Base-by-base conservation (phyloP, 345 rosid genomes). In the Populus davidiana region DNA sequence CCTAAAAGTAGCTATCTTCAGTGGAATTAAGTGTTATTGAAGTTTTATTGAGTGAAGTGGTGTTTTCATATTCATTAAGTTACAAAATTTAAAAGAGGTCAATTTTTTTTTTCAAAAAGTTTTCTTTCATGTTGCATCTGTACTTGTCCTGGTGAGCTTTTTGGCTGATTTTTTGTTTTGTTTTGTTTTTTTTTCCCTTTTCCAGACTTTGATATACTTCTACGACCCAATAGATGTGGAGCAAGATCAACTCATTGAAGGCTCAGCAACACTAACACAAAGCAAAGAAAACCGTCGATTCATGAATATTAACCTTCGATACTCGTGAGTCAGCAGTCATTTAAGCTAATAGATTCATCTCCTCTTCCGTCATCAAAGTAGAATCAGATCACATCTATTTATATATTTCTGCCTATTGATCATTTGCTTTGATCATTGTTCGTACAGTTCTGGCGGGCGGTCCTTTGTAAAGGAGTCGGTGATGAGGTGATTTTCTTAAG, bases 221-320 rank as follows among this genome's bases (percentile, higher is more conserved):
- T 92, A 92, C 79, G 99, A 96, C 76, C 99, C 99, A 4, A 75
- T 91, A 70, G 95, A 91, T 69, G 88, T 93, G 74, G 98, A 90
- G 86, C 98, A 93, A 87, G 98, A 93, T 85, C 97, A 93, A 85
- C 77, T 87, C 36, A 89, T 96, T 77, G 96, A 92, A 78, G 99
- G 98, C 72, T 89, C 92, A 36, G 83, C 91, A 56, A 86, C 90
- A 52, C 87, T 96, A 61, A 84, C 99, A 62, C 99, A 93, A 81
- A 90, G 97, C 89, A 91, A 87, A 90, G 97, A 93, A 86, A 93
- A 96, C 74, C 84, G 89, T 67, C 86, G 98, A 67, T 92, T 91
- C 87, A 93, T 96, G 99, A 96, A 96, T 86, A 96, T 96, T 76
- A 94, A 89, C 85, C 94, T 96, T 18, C 92, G 91, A 79, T 93